These are phyloP conservation scores for Ophiostoma tasmaniense DNA, from an alignment of 2,329 filamentous ascomycete genomes.

Conservation along the genomic window DNA sequence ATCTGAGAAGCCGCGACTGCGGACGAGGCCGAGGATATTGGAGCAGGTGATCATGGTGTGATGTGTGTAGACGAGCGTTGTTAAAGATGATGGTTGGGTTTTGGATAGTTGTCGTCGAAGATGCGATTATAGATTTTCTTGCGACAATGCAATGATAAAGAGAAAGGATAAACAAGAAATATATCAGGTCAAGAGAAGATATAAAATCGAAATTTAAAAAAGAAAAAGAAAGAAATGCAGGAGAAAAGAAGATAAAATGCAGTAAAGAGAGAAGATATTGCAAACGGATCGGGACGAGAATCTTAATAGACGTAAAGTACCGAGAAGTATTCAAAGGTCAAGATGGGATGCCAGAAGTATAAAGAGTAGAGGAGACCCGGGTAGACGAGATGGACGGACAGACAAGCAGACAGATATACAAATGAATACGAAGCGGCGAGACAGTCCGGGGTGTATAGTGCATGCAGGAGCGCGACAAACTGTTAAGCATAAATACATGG, in stretches of 20 bases:
- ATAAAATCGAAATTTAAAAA: neutral
- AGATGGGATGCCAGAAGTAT: neutral
- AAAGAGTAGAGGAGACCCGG: neutral
- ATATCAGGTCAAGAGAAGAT: neutral
- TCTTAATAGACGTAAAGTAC: neutral
- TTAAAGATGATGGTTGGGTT: no score
- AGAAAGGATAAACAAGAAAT: neutral
- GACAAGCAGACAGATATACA: neutral
- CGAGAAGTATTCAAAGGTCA: neutral
- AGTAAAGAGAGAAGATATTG: neutral
- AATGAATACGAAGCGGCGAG: neutral
- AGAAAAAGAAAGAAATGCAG: neutral
- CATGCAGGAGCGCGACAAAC: neutral
- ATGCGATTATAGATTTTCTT: neutral
- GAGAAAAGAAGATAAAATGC: neutral
- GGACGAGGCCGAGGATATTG: neutral
- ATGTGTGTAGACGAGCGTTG: neutral
- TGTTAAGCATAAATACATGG: neutral
- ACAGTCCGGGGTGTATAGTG: conserved; percentile 1
- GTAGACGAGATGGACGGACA: neutral
- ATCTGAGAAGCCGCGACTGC: neutral
- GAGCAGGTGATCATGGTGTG: neutral
- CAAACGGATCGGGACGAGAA: neutral
- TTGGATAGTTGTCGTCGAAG: neutral
- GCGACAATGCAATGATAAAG: neutral